A percentile compares a stretch with the other conserved stretches of the same genome.
Conservation (phyloP, 306 rosid genomes). For the Glycine soja region DNA sequence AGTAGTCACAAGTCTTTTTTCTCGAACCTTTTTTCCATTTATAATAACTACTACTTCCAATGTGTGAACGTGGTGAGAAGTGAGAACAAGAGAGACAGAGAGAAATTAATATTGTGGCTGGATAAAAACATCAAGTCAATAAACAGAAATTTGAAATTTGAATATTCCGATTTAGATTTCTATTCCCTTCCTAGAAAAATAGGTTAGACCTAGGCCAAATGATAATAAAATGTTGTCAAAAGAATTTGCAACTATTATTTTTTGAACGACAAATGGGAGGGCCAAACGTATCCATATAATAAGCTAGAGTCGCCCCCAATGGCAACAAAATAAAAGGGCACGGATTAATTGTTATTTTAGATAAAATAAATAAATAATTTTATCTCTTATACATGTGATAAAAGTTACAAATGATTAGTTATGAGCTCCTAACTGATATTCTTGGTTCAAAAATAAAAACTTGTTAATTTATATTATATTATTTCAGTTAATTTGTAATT, state of each 20-base stretch:
- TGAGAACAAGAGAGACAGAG: neutral
- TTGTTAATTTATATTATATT: too few relatives aligned
- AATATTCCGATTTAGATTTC: neutral
- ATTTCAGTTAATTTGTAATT: too few relatives aligned
- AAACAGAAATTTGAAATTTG: constrained; percentile 2
- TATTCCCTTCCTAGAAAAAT: too few relatives aligned
- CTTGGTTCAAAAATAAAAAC: too few relatives aligned
- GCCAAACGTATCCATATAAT: neutral
- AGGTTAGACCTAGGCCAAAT: neutral
- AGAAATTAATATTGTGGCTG: neutral
- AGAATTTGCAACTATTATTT: neutral
- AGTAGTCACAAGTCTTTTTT: constrained; percentile 34
- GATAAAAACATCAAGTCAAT: neutral
- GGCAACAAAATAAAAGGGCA: neutral
- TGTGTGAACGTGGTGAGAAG: neutral
- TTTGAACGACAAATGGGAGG: neutral
- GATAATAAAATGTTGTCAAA: neutral
- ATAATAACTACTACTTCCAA: neutral
- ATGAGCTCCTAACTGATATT: too few relatives aligned
- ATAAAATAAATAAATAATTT: too few relatives aligned
- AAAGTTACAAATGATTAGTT: too few relatives aligned
- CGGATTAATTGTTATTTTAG: neutral
- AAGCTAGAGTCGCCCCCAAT: neutral
- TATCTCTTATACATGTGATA: too few relatives aligned
- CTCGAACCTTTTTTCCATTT: neutral